Conservation (phyloP, 768 basidiomycete genomes). For the Tulasnella sp. region DNA sequence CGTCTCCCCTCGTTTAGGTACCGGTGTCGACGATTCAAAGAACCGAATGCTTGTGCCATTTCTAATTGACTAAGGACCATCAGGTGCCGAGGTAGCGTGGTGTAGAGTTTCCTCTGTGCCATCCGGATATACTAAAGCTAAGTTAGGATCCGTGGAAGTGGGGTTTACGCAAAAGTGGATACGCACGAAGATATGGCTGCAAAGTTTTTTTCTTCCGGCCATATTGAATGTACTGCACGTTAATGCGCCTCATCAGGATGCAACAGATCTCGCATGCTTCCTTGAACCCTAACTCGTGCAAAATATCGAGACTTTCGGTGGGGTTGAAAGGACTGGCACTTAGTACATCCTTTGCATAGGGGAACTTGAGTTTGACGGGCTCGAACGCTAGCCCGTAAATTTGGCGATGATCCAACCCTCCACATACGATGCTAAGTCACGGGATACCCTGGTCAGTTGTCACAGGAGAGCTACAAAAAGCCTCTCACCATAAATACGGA, state of each 20-base stretch:
- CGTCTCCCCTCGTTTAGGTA: too few relatives aligned
- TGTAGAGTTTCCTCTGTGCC: too few relatives aligned
- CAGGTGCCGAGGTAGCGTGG: too few relatives aligned
- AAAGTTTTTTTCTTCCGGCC: background rate
- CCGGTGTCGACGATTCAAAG: too few relatives aligned
- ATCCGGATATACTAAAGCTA: too few relatives aligned
- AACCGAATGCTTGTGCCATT: too few relatives aligned
- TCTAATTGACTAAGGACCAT: too few relatives aligned
- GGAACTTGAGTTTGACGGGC: background rate
- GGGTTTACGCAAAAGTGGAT: too few relatives aligned
- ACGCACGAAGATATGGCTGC: too few relatives aligned
- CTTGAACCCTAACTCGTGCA: background rate
- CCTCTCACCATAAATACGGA: background rate
- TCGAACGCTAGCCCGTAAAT: background rate
- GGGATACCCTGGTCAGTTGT: background rate
- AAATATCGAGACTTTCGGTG: background rate
- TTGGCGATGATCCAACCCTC: background rate
- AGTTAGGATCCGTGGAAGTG: too few relatives aligned
- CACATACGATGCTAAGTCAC: background rate
- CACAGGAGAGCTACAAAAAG: background rate
- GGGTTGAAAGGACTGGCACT: background rate
- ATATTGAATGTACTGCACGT: background rate
- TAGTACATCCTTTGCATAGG: background rate
- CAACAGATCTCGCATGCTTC: background rate
- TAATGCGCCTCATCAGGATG: background rate